These are phyloP conservation scores for Schwanniomyces polymorphus DNA, from an alignment of 805 yeast genomes.

Conservation along the genomic window DNA sequence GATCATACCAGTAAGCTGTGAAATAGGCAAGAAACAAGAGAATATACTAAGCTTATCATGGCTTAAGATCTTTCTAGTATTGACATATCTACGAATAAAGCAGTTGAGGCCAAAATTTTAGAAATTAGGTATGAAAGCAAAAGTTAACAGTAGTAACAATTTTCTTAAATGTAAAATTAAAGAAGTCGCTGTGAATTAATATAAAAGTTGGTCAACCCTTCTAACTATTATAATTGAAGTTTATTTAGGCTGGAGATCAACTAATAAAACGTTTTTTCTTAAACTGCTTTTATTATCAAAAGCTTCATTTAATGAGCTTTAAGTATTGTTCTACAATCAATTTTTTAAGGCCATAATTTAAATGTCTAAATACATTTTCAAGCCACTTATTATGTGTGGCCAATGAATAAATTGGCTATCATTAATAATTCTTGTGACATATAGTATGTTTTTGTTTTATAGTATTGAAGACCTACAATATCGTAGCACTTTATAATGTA, in stretches of 20 bases:
- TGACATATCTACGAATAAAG: constrained; percentile 76
- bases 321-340: too few species aligned
- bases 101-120: constrained; percentile 82
- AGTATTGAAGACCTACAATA: too few species aligned
- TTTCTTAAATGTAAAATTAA: constrained; percentile 74
- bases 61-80: constrained; percentile 70
- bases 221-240: constrained; percentile 94
- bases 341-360: too few species aligned
- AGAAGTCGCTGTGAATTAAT: constrained; percentile 76
- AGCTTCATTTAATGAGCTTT: too few species aligned
- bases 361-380: too few species aligned
- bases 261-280: constrained; percentile 7
- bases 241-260: constrained; percentile 83
- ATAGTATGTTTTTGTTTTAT: too few species aligned
- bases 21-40: constrained; percentile 72
- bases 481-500: too few species aligned
- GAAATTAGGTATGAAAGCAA: constrained; percentile 75
- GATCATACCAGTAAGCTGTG: constrained; percentile 78
- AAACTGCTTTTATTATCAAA: too few species aligned
- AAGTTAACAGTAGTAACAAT: constrained; percentile 87
- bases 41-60: constrained; percentile 72
- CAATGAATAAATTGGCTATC: too few species aligned
- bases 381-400: too few species aligned
- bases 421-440: too few species aligned
- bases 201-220: constrained; percentile 87